Percentiles rank a stretch among this genome's conserved stretches.
These are phyloP conservation scores for Talaromyces sp. DNA, from an alignment of 2,329 filamentous ascomycete species.

Conservation along the genomic window DNA sequence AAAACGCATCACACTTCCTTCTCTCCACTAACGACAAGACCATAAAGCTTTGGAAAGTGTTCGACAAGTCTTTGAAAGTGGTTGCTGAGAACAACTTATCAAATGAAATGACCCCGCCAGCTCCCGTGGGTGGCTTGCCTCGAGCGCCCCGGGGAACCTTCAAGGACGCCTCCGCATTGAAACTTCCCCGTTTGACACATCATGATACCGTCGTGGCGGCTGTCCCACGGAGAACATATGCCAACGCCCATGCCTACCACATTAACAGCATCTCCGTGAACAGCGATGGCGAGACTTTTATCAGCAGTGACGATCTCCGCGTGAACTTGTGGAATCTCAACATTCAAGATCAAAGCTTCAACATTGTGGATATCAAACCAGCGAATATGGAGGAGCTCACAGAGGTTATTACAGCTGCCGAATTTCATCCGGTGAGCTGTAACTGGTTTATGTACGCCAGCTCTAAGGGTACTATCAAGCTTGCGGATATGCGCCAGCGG, in stretches of 20 bases:
- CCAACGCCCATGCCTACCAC: conserved; percentile 98
- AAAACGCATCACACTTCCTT: conserved; percentile 97
- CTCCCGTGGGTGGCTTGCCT: conserved; percentile 71
- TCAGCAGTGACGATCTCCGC: conserved; percentile 94
- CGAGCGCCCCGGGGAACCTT: conserved; percentile 74
- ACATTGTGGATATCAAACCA: conserved; percentile 99
- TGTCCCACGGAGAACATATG: conserved; percentile 92
- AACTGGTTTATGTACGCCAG: conserved; percentile 99
- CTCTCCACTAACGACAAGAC: conserved; percentile 99
- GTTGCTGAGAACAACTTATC: conserved; percentile 99
- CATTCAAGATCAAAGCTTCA: conserved; percentile 99
- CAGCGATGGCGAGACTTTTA: conserved; percentile 98
- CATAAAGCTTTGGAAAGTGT: conserved; percentile 99
- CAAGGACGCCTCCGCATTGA: conserved; percentile 78
- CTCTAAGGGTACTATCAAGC: conserved; percentile 97
- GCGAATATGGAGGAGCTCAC: conserved; percentile 99
- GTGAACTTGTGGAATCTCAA: conserved; percentile 99
- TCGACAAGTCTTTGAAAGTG: conserved; percentile 98
- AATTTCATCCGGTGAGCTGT: conserved; percentile 95
- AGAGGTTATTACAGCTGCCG: conserved; percentile 96
- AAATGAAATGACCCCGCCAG: conserved; percentile 81
- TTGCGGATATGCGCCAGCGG: conserved; percentile 97
- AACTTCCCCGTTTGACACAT: conserved; percentile 93
- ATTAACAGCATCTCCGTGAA: conserved; percentile 99
- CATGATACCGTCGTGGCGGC: conserved; percentile 98